Base-by-base conservation (phyloP, 2,329 filamentous ascomycete species). In the Ophiostoma ulmi region DNA sequence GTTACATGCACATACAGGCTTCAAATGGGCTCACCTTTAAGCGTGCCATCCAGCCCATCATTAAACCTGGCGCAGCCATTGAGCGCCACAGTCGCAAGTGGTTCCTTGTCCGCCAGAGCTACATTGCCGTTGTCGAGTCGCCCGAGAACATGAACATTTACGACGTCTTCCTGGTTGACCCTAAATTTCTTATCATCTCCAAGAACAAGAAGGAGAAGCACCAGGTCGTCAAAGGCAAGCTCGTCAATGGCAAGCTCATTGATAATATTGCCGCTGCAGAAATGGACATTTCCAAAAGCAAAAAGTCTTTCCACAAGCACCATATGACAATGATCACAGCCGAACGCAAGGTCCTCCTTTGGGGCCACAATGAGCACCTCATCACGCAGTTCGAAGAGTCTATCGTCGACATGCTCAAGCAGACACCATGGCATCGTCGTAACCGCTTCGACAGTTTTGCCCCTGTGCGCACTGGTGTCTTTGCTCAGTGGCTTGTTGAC, bases 81-180 rank as follows among this genome's bases (percentile, higher is more conserved):
- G 88, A 89, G 69, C 88, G 93, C 14, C 94, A 97, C 80, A 91
- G 88, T 72, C 92, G 93, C 22, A 97, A 97, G 79, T 99, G 95
- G 95, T 99, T 99, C 78, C 84, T 98, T 26, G 93, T 99, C n/a
- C 86, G 95, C 69, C 94, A 98, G 80, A 98, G 93, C 81, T 99
- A 99, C 77, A 90, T 99, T 72, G 94, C 97, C 64, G 97, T 94
- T 75, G 94, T 98, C n/a, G 94, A 98, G 78, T 97, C 95, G 0
- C 95, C 95, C 0, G 94, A 98, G 78, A 97, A 97, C 76, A 97
- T 98, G 91, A 94, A 97, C 76, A 96, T 98, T 44, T 97, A 97
- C 78, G 96, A 99, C 80, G 95, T 99, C 31, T 98, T 97, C 79
- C 85, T 99, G n/a, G 92, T 98, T 36, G 95, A 99, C 77, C 86